Conservation (phyloP, 1,284 basidiomycete species). For the Ganoderma leucocontextum region DNA sequence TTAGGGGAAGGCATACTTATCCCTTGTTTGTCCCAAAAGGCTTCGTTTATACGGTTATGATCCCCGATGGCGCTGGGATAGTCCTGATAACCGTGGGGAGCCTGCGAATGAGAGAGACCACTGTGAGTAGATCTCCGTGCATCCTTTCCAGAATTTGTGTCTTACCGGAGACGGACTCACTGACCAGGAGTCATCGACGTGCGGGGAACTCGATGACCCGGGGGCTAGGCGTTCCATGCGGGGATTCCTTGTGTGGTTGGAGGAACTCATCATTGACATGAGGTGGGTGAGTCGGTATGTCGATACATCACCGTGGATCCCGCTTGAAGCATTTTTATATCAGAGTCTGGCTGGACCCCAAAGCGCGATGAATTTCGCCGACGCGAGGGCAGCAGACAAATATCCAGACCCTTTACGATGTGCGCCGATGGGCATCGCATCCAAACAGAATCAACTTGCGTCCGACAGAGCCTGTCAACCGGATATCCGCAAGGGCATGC, state of each 20-base stretch:
- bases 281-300: background rate
- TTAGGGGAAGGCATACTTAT: background rate
- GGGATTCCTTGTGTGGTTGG: background rate
- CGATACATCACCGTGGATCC: background rate
- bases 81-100: too few relatives aligned
- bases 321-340: background rate
- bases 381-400: background rate
- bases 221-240: background rate
- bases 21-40: background rate
- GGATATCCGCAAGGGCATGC: background rate
- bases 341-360: background rate
- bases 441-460: background rate
- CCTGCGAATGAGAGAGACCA: background rate
- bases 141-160: background rate
- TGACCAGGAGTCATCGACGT: too few relatives aligned
- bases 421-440: conserved; percentile 1
- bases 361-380: background rate
- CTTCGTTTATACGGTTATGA: too few relatives aligned
- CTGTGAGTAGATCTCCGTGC: background rate
- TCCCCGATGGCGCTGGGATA: too few relatives aligned
- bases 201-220: background rate
- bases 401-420: background rate
- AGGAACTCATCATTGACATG: background rate
- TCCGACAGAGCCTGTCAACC: background rate
- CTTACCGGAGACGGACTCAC: background rate